These are phyloP conservation scores for Lactuca sativa DNA, from an alignment of 129 eudicot species.

Conservation along the genomic window DNA sequence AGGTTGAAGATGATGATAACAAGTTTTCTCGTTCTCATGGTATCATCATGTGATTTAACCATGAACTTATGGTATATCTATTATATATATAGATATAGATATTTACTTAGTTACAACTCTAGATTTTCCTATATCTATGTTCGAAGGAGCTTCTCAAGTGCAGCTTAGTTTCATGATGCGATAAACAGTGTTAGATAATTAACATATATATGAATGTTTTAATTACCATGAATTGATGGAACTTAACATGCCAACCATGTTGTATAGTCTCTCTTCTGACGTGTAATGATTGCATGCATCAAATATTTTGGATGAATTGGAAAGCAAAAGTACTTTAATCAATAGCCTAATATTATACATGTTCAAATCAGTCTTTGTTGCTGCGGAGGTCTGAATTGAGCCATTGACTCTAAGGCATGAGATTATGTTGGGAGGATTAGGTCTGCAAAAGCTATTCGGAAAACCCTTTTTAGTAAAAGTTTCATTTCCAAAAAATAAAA, in stretches of 20 bases:
- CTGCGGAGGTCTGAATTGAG: too few relatives aligned
- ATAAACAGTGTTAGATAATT: neutral
- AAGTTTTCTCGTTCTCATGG: conserved; percentile 25
- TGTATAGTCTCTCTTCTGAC: neutral
- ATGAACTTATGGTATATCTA: conserved; percentile 13
- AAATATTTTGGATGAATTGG: neutral
- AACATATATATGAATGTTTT: neutral
- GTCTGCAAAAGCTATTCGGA: too few relatives aligned
- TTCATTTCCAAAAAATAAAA: too few relatives aligned
- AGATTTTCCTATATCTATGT: conserved; percentile 3
- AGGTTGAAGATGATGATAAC: conserved; percentile 24
- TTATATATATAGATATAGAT: conserved; percentile 2
- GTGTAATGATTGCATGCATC: conserved; percentile 11
- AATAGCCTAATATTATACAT: neutral
- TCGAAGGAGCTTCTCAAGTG: conserved; percentile 3
- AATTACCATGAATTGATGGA: conserved; percentile 9
- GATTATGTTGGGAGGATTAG: too few relatives aligned
- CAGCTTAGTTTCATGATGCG: conserved; percentile 20
- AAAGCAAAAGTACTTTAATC: neutral
- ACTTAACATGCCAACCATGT: conserved; percentile 4
- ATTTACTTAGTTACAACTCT: neutral
- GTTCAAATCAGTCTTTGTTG: too few relatives aligned
- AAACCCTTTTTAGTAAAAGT: too few relatives aligned
- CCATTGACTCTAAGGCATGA: too few relatives aligned
- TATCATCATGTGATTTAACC: conserved; percentile 26